phyloP scores from a whole-genome alignment of 2,329 filamentous ascomycete species.

The Trichoderma atroviride region DNA sequence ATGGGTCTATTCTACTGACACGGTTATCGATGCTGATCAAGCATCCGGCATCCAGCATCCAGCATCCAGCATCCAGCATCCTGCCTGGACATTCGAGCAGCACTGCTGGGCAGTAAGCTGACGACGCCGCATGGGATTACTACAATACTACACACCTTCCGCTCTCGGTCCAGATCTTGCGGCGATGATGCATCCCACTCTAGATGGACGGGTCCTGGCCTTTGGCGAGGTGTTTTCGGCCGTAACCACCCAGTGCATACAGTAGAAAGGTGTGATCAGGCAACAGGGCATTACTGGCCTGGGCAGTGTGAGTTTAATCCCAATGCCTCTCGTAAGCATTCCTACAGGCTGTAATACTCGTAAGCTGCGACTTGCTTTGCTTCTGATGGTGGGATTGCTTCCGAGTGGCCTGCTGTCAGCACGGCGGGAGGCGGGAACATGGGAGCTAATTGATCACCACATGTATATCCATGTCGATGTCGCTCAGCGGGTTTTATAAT shows the following conservation, averaged over 20 bases:
- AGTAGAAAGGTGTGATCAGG: neutral
- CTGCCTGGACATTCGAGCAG: neutral
- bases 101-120: neutral
- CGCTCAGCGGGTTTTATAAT: neutral
- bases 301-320: neutral
- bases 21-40: neutral
- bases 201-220: neutral
- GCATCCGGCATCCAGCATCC: neutral
- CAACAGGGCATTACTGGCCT: neutral
- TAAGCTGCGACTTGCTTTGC: neutral
- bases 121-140: neutral
- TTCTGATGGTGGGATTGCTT: neutral
- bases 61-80: neutral
- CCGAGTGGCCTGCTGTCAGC: neutral
- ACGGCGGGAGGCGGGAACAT: neutral
- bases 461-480: neutral
- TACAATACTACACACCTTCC: slow-evolving; percentile 2
- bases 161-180: neutral
- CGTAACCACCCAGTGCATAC: neutral
- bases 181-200: neutral
- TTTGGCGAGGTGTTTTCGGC: neutral
- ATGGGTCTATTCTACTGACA: neutral
- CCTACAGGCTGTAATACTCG: neutral
- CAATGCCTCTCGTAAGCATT: neutral
- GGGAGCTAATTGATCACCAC: neutral